Conservation (phyloP, 2,329 filamentous ascomycete genomes). For the Sclerotinia minor region DNA sequence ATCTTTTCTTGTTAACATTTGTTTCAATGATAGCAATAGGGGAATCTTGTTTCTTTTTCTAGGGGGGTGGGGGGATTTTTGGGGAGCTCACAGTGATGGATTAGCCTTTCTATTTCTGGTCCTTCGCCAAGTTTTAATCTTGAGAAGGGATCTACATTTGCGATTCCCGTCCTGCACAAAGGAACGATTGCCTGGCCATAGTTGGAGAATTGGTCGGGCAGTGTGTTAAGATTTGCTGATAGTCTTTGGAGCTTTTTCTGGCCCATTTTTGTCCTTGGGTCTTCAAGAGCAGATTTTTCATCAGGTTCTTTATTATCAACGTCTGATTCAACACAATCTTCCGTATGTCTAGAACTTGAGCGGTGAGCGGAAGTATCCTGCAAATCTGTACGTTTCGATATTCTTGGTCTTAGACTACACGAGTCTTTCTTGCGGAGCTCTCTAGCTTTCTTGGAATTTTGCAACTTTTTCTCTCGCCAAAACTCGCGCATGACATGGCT, state of each 20-base stretch:
- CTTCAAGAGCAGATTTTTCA: not conserved
- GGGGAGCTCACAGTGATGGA: conserved; percentile 13
- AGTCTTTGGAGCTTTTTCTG: not conserved
- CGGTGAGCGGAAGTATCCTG: not conserved
- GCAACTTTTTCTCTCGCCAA: conserved; percentile 15
- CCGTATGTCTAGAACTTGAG: not conserved
- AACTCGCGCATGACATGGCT: conserved; percentile 20
- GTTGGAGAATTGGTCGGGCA: no score
- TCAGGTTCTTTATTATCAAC: not conserved
- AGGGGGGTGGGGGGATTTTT: no score
- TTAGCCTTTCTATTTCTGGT: not conserved
- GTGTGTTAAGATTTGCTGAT: not conserved
- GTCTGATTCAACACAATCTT: not conserved
- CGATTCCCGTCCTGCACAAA: not conserved
- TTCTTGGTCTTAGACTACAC: not conserved
- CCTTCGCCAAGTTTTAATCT: not conserved
- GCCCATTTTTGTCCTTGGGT: no score
- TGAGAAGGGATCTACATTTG: conserved; percentile 13
- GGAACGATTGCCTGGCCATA: not conserved
- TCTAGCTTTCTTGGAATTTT: not conserved
- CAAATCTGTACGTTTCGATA: not conserved
- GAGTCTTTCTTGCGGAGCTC: not conserved
- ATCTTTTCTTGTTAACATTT: not conserved
- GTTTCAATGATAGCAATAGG: not conserved
- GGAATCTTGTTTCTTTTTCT: not conserved